These are phyloP conservation scores for Artemisia argyi DNA, from an alignment of 129 eudicot species.

Conservation along the genomic window DNA sequence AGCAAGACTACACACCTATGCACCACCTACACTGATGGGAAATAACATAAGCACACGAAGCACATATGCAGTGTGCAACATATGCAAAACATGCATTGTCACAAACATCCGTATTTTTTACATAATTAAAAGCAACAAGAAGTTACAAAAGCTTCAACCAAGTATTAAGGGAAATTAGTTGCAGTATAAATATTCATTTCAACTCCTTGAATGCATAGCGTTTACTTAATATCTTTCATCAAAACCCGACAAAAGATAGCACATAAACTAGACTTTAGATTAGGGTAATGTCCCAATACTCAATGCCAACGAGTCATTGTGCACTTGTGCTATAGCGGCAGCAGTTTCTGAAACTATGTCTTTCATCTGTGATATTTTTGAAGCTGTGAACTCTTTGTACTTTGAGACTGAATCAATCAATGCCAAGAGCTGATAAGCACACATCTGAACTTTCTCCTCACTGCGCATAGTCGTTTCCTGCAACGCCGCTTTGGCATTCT, in stretches of 20 bases:
- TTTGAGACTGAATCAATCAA: conserved; percentile 65
- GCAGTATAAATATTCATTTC: background rate
- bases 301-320: conserved; percentile 33
- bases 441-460: conserved; percentile 55
- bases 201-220: background rate
- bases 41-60: no score
- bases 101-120: background rate
- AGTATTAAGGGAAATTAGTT: background rate
- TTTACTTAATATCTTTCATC: background rate
- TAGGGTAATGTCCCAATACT: background rate
- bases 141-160: background rate
- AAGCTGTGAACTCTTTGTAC: conserved; percentile 45
- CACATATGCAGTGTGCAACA: no score
- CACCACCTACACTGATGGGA: no score
- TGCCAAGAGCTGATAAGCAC: conserved; percentile 57
- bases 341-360: conserved; percentile 49
- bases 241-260: background rate
- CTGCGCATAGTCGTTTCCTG: conserved; percentile 43
- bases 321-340: conserved; percentile 44
- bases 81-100: no score
- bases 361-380: conserved; percentile 47
- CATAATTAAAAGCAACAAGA: background rate
- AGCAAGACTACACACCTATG: no score
- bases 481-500: conserved; percentile 58
- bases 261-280: background rate